Base-by-base conservation (phyloP, 2,329 filamentous ascomycete genomes). In the Colletotrichum cereale region DNA sequence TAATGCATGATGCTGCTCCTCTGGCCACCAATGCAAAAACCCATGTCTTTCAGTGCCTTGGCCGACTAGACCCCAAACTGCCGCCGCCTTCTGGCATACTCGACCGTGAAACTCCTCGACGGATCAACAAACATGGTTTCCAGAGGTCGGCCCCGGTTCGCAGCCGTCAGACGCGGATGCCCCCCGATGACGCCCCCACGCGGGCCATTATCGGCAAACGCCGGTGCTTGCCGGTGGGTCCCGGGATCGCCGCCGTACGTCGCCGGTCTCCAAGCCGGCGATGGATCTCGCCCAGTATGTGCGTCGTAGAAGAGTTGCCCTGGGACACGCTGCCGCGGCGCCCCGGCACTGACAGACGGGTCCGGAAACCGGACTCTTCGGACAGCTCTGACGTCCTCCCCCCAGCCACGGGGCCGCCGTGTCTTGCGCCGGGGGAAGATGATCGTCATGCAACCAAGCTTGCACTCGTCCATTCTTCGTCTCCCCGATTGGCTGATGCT, bases 381-480 rank as follows among this genome's bases (percentile, higher is more conserved):
- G 4, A 31, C 31, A 2, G 24, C 31, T 3, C 8, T 12, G 21
- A 11, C n/a, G 12, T 21, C 31, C 2, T 8, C 26, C 10, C 31
- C 34, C 18, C 5, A n/a, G 29, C 14, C 31, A 2, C 1, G 8
- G 1, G 21, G 42, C 21, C 1, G 16, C 16, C 31, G 58, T n/a
- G 36, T 14, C 21, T 16, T 21, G n/a, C n/a, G 58, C n/a, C 31
- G n/a, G 2, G 58, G 44, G 34, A 62, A n/a, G 6, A 62, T 38
- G 12, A 62, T 16, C 8, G n/a, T 38, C n/a, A 62, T 38, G 5
- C 58, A 50, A 1, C 58, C 44, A 1, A 62, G n/a, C 11, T 38
- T 62, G 42, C 58, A 62, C 31, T 38, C 58, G 31, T n/a, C 16
- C 58, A 62, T 62, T 10, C 14, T 48, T 26, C 10, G 29, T 38